Conservation (phyloP, 139 green algal species). For the Zygnema cylindricum region DNA sequence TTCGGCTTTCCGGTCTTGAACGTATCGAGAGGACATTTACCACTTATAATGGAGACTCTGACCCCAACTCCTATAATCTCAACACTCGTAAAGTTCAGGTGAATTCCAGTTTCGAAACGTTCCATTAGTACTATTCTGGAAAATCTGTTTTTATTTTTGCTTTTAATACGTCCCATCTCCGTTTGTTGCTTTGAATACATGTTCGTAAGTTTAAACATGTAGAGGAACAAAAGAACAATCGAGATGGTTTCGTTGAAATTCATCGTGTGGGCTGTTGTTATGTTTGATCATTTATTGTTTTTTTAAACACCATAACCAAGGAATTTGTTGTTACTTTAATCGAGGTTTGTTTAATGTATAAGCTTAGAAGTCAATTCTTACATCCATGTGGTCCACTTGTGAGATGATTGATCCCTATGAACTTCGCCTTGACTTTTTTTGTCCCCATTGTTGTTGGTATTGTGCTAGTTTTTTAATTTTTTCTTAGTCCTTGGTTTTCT, state of each 20-base stretch:
- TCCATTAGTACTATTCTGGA: not conserved
- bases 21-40: not conserved
- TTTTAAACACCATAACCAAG: not conserved
- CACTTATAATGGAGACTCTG: not conserved
- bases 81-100: not conserved
- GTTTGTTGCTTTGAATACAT: not conserved
- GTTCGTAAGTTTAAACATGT: not conserved
- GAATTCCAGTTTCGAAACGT: not conserved
- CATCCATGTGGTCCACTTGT: not conserved
- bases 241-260: no score
- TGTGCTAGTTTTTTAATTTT: not conserved
- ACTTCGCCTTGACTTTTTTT: no score
- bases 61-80: not conserved
- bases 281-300: not conserved
- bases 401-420: no score
- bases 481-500: not conserved
- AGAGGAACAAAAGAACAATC: no score
- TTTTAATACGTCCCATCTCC: not conserved
- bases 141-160: not conserved
- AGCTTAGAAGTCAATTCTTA: not conserved
- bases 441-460: no score
- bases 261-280: not conserved
- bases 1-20: not conserved
- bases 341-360: not conserved
- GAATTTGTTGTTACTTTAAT: not conserved